A percentile compares a stretch with the other conserved stretches of the same genome.
These are phyloP conservation scores for Solanum hybrid DNA, from an alignment of 305 asterid genomes.

Conservation along the genomic window DNA sequence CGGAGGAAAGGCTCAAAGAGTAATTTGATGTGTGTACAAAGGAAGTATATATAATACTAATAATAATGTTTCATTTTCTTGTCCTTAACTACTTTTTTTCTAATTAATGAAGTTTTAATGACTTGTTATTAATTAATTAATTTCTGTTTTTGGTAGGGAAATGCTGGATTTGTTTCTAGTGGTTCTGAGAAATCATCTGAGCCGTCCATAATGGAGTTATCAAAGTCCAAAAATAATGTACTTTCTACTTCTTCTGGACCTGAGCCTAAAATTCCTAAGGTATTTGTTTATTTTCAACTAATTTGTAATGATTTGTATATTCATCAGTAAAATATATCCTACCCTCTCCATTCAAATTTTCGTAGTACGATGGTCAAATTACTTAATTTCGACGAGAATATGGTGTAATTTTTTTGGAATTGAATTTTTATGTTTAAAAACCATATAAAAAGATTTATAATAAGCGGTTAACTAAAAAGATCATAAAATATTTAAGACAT, in stretches of 20 bases:
- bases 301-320: neutral
- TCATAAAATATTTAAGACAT: neutral
- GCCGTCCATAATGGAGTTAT: conserved; percentile 5
- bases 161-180: neutral
- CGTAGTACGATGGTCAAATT: neutral
- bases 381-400: neutral
- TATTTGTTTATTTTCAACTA: neutral
- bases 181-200: conserved; percentile 8
- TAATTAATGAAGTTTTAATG: neutral
- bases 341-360: neutral
- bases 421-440: neutral
- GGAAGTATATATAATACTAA: neutral
- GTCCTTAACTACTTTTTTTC: neutral
- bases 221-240: conserved; percentile 4
- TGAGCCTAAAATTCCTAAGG: neutral
- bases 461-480: too few relatives aligned
- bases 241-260: neutral
- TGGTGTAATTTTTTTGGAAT: neutral
- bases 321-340: neutral
- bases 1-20: neutral
- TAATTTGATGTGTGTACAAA: neutral
- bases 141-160: conserved; percentile 6
- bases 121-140: neutral
- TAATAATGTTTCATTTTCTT: neutral
- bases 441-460: neutral